Percentiles rank a stretch among this genome's conserved stretches.
Conservation (phyloP, 2,329 filamentous ascomycete species). For the Endocalyx cinctus region DNA sequence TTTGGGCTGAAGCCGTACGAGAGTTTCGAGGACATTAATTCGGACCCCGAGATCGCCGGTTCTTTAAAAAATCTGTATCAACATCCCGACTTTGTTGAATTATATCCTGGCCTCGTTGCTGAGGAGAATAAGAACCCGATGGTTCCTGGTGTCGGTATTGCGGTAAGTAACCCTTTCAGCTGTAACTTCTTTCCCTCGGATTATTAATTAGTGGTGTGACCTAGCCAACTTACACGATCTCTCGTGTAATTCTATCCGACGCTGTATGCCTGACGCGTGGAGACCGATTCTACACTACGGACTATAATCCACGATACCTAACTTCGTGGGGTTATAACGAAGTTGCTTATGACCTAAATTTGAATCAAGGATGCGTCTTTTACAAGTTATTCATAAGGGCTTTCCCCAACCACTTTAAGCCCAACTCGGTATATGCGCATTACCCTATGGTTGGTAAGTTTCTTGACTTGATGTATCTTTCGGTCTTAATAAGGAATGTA, state of each 20-base stretch:
- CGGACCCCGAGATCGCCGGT: constrained; percentile 65
- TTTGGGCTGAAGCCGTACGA: constrained; percentile 73
- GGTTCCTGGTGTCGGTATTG: constrained; percentile 69
- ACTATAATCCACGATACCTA: constrained; percentile 68
- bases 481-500: not conserved
- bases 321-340: constrained; percentile 84
- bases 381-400: constrained; percentile 79
- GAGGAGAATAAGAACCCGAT: constrained; percentile 73
- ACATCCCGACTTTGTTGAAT: constrained; percentile 73
- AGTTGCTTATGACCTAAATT: constrained; percentile 63
- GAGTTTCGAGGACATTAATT: constrained; percentile 80
- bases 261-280: constrained; percentile 74
- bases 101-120: constrained; percentile 74
- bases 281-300: constrained; percentile 74
- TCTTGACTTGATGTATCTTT: not conserved
- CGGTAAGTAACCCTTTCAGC: constrained; percentile 28
- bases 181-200: no score
- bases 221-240: constrained; percentile 68
- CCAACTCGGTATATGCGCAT: constrained; percentile 76
- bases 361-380: constrained; percentile 79
- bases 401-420: constrained; percentile 74
- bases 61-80: constrained; percentile 66
- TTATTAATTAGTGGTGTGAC: constrained; percentile 4
- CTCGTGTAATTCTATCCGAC: constrained; percentile 71
- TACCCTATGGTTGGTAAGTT: constrained; percentile 54